A percentile compares a stretch with the other conserved stretches of the same genome.
phyloP scores from a whole-genome alignment of 495 filamentous ascomycete genomes.

The Neurospora sp. region DNA sequence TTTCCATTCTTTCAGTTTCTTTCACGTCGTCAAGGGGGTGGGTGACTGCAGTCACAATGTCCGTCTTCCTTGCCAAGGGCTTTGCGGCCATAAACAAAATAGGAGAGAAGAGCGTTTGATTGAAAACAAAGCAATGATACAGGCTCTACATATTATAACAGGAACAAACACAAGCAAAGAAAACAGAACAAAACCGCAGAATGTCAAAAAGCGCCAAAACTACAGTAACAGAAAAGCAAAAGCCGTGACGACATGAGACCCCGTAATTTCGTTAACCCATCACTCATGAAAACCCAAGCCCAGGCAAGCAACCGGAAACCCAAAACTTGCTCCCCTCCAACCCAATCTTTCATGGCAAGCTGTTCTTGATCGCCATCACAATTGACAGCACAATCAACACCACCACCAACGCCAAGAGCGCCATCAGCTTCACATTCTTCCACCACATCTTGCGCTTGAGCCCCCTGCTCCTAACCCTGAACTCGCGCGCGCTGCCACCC shows the following conservation, averaged over 20 bases:
- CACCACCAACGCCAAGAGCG: slow-evolving; percentile 68
- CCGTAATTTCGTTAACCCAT: background rate
- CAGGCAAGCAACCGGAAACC: background rate
- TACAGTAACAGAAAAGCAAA: background rate
- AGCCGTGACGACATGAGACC: background rate
- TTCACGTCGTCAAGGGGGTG: too few species aligned
- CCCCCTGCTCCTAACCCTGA: slow-evolving; percentile 71
- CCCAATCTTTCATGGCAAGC: slow-evolving; percentile 7
- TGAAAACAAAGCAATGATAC: background rate
- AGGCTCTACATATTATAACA: background rate
- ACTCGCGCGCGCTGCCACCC: slow-evolving; percentile 78
- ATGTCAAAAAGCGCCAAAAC: background rate
- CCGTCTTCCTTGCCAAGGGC: too few species aligned
- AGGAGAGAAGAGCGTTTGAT: background rate
- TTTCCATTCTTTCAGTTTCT: too few species aligned
- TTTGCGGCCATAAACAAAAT: background rate
- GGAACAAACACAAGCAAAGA: background rate
- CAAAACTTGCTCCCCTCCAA: background rate
- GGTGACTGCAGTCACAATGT: too few species aligned
- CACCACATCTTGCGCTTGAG: slow-evolving; percentile 96
- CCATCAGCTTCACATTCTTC: slow-evolving; percentile 97
- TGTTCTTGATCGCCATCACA: slow-evolving; percentile 31
- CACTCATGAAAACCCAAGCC: background rate
- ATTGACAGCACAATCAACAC: slow-evolving; percentile 60
- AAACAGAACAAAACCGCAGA: background rate